These are phyloP conservation scores for Apiospora phragmitis DNA, from an alignment of 2,329 filamentous ascomycete species.

Conservation along the genomic window DNA sequence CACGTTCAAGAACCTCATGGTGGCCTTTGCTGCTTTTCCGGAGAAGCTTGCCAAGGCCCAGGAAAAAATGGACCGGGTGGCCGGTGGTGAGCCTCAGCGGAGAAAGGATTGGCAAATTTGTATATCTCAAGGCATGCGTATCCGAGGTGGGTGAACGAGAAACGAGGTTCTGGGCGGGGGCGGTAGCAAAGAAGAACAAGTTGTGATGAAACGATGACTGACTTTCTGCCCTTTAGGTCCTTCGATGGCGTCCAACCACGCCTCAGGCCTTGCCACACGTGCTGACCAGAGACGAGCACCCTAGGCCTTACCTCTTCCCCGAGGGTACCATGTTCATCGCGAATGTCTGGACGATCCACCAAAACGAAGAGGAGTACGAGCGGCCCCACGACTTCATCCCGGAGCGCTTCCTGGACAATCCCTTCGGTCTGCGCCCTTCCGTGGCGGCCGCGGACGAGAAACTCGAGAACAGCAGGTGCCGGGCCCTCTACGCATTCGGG, in stretches of 20 bases:
- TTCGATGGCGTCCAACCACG: neutral
- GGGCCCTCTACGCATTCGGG: neutral
- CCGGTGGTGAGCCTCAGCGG: neutral
- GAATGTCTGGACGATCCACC: slow-evolving; percentile 11
- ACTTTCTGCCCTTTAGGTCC: neutral
- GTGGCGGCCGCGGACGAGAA: neutral
- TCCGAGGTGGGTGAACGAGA: neutral
- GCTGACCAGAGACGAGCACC: slow-evolving; percentile 5
- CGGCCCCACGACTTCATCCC: slow-evolving; percentile 11
- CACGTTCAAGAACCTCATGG: slow-evolving; percentile 13
- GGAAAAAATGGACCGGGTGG: neutral
- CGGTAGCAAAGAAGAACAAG: too few relatives aligned
- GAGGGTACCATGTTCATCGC: slow-evolving; percentile 5
- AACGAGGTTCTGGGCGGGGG: too few relatives aligned
- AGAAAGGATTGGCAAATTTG: neutral
- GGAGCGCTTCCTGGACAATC: slow-evolving; percentile 12
- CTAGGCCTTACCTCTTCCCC: neutral
- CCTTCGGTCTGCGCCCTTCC: neutral
- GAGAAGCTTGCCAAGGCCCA: slow-evolving; percentile 8
- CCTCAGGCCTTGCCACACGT: neutral
- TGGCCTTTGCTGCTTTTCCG: slow-evolving; percentile 10
- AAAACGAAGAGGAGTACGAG: slow-evolving; percentile 11
- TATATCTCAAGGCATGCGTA: slow-evolving; percentile 10
- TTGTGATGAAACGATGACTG: neutral
- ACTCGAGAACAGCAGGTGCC: neutral